Base-by-base conservation (phyloP, 2,329 filamentous ascomycete genomes). In the Mycogone perniciosa region DNA sequence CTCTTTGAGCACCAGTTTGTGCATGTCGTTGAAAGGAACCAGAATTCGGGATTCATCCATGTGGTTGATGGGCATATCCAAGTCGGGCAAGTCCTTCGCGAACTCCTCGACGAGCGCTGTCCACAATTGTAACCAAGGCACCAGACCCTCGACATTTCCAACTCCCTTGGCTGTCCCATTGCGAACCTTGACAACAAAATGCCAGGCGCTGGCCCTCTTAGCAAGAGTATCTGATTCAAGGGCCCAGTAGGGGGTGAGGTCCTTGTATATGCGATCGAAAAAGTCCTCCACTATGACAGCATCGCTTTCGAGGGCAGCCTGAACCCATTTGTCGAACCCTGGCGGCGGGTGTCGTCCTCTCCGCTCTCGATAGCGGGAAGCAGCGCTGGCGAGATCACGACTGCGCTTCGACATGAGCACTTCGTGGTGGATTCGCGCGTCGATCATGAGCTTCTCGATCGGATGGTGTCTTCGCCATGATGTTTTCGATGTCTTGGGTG, bases 41-140 rank as follows among this genome's bases (percentile, higher is more conserved):
- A 85, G 66, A n/a, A 86, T 63, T 26, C 82, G 73, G 30, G 82
- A 76, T 61, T 86, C 80, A 61, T 85, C 82, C 66, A 83, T 73
- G 47, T 75, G 72, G 60, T 86, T 85, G 67, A 85, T 79, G 8
- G 81, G 77, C 70, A 85, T 83, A 61, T 85, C 81, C 62, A 86
- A 77, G 54, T 86, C 81, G 4, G 82, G 82, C 26, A 86, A 62
- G 45, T 74, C 67, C 10, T 72, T 61, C 29, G 77, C 74, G 34
- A 82, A 78, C 51, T 77, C 75, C 2, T 61, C 57, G 26, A 84
- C 73, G 9, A 81, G 67, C 4, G 64, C 60, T 2, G 72, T 71
- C 76, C 76, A 79, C 26, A 71, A 64, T 59, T 74, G 60, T 40
- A 77, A 58, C 71, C 74, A 76, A 4, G 68, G 64, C 27, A 75